These are phyloP conservation scores for Yamadazyma siamensis DNA, from an alignment of 1,139 yeast genomes.

Conservation along the genomic window DNA sequence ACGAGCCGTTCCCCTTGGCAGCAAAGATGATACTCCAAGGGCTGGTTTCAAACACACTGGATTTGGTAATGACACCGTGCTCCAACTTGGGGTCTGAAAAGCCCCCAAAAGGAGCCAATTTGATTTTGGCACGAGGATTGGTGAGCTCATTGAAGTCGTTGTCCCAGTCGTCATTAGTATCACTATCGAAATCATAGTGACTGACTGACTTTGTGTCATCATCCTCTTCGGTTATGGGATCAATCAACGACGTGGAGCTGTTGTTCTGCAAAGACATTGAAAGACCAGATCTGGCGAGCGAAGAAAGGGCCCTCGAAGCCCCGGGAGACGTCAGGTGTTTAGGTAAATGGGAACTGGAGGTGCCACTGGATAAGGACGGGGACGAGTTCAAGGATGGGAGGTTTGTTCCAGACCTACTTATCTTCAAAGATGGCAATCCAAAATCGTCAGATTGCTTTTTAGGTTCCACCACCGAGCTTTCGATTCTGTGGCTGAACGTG, in stretches of 20 bases:
- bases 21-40: conserved; percentile 73
- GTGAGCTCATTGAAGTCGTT: conserved; percentile 27
- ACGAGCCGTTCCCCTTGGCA: conserved; percentile 83
- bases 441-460: conserved; percentile 27
- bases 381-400: conserved; percentile 15
- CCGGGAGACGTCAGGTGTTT: neutral
- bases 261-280: conserved; percentile 23
- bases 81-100: conserved; percentile 56
- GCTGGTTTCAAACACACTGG: conserved; percentile 63
- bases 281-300: conserved; percentile 20
- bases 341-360: conserved; percentile 1
- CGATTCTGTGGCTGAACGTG: conserved; percentile 23
- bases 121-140: conserved; percentile 25
- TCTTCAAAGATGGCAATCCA: conserved; percentile 40
- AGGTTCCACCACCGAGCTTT: conserved; percentile 47
- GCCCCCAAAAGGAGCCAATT: conserved; percentile 74
- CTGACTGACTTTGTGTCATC: no score
- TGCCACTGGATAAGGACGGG: conserved; percentile 2
- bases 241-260: conserved; percentile 30
- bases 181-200: conserved; percentile 16
- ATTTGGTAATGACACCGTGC: conserved; percentile 39
- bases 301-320: conserved; percentile 13
- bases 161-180: conserved; percentile 18
- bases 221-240: conserved; percentile 21
- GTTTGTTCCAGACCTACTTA: conserved; percentile 35